Base-by-base conservation (phyloP, 164 flowering plant species). In the Magnolia sinica region DNA sequence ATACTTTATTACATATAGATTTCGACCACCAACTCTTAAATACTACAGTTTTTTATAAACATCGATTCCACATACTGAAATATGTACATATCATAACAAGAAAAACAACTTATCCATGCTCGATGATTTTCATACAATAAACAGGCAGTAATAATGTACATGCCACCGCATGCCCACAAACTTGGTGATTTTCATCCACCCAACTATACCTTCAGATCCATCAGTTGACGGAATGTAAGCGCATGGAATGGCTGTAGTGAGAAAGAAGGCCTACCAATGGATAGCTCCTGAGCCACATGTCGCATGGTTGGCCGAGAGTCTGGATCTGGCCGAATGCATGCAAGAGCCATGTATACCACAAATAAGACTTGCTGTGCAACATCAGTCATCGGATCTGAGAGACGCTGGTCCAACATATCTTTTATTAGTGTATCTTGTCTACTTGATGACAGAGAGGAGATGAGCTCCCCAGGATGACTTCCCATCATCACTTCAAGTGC, bases 401-500 rank as follows among this genome's bases (percentile, higher is more conserved):
- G 88, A 22, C 90, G 84, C 23, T 79, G 87, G 74, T 90, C 94
- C 64, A 90, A 80, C 27, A 87, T 11, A 50, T 90, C 92, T 72
- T 83, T 65, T 65, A 65, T 1, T 10, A 65, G 68, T 8, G 23
- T 23, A 27, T 65, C 23, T 65, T 2, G 68, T 74, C 16, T 7
- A 72, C 13, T 23, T 79, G 68, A n/a, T 18, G 83, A 76, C 22
- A 86, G 49, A 1, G 81, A 78, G 68, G 80, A 27, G 23, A 92
- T 65, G 61, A 87, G 73, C 50, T 91, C 90, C 11, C 91, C 86
- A 16, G 94, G 92, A 49, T 91, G 92, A 72, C 68, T 84, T 74
- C 94, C 94, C 88, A 85, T 87, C 85, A 90, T 81, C 50, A 87
- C 78, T 75, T 90, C 94, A 55, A 90, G 61, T 37, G 87, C 82